Percentiles rank a stretch among this genome's conserved stretches.
phyloP scores from a whole-genome alignment of 768 basidiomycete genomes.

The Tricholoma sp. region DNA sequence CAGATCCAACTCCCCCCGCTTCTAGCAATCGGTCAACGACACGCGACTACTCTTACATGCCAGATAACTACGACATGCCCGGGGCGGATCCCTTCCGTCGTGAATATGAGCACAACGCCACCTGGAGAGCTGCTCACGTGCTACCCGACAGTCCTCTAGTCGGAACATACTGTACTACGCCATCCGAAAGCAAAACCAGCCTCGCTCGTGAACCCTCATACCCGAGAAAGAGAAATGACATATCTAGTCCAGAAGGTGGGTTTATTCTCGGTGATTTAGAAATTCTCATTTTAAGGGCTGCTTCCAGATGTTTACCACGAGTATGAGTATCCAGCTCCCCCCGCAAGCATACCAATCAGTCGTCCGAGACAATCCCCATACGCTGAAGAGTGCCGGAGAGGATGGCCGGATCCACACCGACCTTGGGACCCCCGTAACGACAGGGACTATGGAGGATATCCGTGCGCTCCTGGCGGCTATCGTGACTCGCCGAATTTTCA shows the following conservation, averaged over 20 bases:
- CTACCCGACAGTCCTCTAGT: constrained; percentile 6
- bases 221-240: constrained; percentile 5
- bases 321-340: constrained; percentile 11
- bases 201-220: constrained; percentile 14
- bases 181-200: constrained; percentile 10
- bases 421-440: constrained; percentile 9
- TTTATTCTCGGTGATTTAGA: neutral
- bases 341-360: constrained; percentile 13
- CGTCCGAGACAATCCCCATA: constrained; percentile 9
- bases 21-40: constrained; percentile 10
- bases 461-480: too few species aligned
- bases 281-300: neutral
- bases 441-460: constrained; percentile 7
- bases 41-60: constrained; percentile 10
- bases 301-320: constrained; percentile 8
- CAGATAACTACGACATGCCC: neutral
- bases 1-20: constrained; percentile 14
- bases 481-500: constrained; percentile 11
- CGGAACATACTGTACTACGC: constrained; percentile 11
- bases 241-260: constrained; percentile 9
- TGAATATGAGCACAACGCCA: constrained; percentile 13
- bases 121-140: constrained; percentile 14
- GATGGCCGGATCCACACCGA: constrained; percentile 6
- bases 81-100: constrained; percentile 3
- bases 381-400: constrained; percentile 13